Evolutionary conservation across 2,329 filamentous ascomycete genomes (phyloP), one percentile per base, ranked within the genome.

Genomic region (Aspergillus chevalieri): DNA sequence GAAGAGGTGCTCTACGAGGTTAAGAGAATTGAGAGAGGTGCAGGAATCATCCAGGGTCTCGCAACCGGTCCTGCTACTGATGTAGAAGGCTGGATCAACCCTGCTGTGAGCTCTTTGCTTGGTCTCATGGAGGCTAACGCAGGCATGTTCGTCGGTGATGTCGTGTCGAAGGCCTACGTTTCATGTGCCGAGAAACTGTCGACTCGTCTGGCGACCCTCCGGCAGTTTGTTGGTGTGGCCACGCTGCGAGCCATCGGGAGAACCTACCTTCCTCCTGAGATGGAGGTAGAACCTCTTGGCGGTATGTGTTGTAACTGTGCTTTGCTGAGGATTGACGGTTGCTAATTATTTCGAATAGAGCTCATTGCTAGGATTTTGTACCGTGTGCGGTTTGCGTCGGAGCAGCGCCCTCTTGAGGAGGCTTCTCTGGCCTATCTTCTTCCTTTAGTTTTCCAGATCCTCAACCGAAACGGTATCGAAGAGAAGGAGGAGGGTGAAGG

Each of bases 381-480:
- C 68, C 85, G 92, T 44, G 75, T 98, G 47, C 86, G 91, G 14
- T 95, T 95, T 66, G 81, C 91, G 34, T 86, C 88, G 47, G 93
- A 97, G 66, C 92, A 97, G 67, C 83, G 91, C n/a, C 90, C 92
- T 0, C 90, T 98, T 59, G 93, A 98, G 65, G 78, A 83, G 2
- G 85, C 93, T 3, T 92, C 92, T 1, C 75, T 97, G 21, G 89
- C 87, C 50, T 98, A 97, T 65, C 82, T 90, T 46, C 74, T 97
- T 26, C 89, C 92, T 0, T 77, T 98, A 14, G 71, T 95, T 3
- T 84, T 95, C 58, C 73, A 88, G 17, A 80, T 97, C 15, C 77
- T 98, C 17, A 81, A 83, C 51, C 84, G 85, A 53, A 89, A 90
- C 38, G 91, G 91, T 1, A 83, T 95, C 57, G 74, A 79, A 30